Evolutionary conservation across 768 basidiomycete species (phyloP), one percentile per base, ranked within the genome.

Genomic region (Termitomyces sp.): DNA sequence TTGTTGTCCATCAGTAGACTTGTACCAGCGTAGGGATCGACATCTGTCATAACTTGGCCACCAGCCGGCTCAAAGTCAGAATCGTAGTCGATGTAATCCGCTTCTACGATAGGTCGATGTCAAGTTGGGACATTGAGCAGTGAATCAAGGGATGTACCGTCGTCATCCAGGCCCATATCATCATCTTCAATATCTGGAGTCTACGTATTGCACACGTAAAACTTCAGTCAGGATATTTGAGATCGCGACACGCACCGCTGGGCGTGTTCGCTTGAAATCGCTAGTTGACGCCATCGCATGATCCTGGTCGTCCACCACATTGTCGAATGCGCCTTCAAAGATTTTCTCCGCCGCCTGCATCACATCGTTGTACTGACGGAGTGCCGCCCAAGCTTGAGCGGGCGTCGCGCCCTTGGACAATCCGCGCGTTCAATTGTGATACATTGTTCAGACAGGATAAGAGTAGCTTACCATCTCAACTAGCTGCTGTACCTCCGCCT

Each of bases 291-390:
- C 69, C 79, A 84, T 82, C 42, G 75, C 75, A 44, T 75, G 75
- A 63, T 86, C 83, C 50, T 84, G 83, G 20, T 76, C 81, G 56
- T 82, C 85, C 64, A 80, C 72, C n/a, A 92, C 75, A 67, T 88
- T 74, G 65, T 91, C 89, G 65, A 91, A 94, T 62, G 88, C 85
- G 13, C 95, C 95, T 61, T 90, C 87, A 60, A 93, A 90, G 59
- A 93, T 85, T 46, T 81, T 80, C 70, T 93, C 93, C 2, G 94
- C 93, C 14, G 95, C 95, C 67, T 91, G 81, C 90, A 93, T 92
- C 36, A 95, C 93, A 79, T 98, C 94, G 61, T 85, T 90, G 69
- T 89, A 82, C 65, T 86, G 85, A 61, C 79, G 82, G 67, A 97
- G 73, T 18, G 95, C 95, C 32, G 89, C 91, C 64, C 83, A 83